Percentiles rank a stretch among this genome's conserved stretches.
Conservation (phyloP, 345 rosid species). For the Mallotus nudiflorus region DNA sequence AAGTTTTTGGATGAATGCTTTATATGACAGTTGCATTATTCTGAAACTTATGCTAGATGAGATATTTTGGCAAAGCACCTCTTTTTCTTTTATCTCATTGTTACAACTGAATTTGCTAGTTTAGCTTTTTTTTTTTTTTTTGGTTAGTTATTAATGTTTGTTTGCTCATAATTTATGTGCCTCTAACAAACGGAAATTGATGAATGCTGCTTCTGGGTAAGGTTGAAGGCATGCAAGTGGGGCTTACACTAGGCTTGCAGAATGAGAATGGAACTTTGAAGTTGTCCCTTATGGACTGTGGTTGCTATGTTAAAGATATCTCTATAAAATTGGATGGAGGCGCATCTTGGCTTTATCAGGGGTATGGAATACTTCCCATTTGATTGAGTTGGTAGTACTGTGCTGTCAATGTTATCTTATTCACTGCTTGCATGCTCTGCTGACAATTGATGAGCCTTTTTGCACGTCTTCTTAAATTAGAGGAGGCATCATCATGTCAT, state of each 20-base stretch:
- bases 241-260: conserved; percentile 78
- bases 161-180: conserved; percentile 33
- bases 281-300: conserved; percentile 66
- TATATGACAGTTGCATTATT: background rate
- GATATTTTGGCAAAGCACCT: background rate
- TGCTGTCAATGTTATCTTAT: conserved; percentile 2
- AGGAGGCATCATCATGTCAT: background rate
- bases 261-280: conserved; percentile 70
- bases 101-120: background rate
- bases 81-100: background rate
- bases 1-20: background rate
- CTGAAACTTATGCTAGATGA: background rate
- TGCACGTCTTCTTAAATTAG: background rate
- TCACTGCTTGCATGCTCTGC: background rate
- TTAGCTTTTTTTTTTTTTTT: background rate
- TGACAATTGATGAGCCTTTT: background rate
- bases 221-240: conserved; percentile 99
- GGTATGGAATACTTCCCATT: conserved; percentile 43
- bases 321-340: conserved; percentile 82
- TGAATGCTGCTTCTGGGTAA: conserved; percentile 56
- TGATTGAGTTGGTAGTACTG: background rate
- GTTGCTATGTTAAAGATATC: conserved; percentile 78
- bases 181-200: conserved; percentile 46
- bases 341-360: conserved; percentile 97
- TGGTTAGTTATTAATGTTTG: background rate